Base-by-base conservation (phyloP, 345 rosid genomes). In the Kernera saxatilis region DNA sequence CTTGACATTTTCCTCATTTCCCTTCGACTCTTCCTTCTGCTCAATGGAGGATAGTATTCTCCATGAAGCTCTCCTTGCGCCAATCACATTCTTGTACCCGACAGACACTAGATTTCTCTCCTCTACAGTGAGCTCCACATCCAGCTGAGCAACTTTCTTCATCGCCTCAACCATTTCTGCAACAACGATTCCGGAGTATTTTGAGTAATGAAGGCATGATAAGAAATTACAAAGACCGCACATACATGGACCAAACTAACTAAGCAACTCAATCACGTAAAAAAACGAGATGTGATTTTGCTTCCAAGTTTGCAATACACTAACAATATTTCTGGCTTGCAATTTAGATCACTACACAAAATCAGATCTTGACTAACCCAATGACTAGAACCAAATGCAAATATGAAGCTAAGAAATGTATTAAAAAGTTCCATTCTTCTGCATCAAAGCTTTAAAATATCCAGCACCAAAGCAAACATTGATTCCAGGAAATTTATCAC, bases 21-120 rank as follows among this genome's bases (percentile, higher is more conserved):
- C 88, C 48, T 77, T 85, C 0, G 84, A 74, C 45, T 79, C 89
- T 73, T 85, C 92, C 74, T 87, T 87, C 81, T 83, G 89, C 78
- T 85, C 92, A 6, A 87, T 82, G 29, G 92, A 83, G 2, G 87
- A 87, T 26, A 87, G 60, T 30, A 87, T 85, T 62, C 92, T 72
- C 92, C 88, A 85, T 2, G 87, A 85, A 6, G 92, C 89, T 61
- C 92, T 77, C 64, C 89, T 77, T 0, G 86, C 83, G 2, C 92
- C 92, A 17, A 87, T 80, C 76, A 85, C 88, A 70, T 87, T 83
- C 84, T 87, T 87, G 81, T 82, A 87, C 4, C 85, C 92, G 1
- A 87, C 92, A 15, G 92, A 87, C n/a, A 87, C 82, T 0, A 85
- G 74, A 67, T 85, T 87, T 33, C 88, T 69, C 82, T 87, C 89